Conservation (phyloP, 1,139 yeast species). For the Debaryomyces robertsiae region DNA sequence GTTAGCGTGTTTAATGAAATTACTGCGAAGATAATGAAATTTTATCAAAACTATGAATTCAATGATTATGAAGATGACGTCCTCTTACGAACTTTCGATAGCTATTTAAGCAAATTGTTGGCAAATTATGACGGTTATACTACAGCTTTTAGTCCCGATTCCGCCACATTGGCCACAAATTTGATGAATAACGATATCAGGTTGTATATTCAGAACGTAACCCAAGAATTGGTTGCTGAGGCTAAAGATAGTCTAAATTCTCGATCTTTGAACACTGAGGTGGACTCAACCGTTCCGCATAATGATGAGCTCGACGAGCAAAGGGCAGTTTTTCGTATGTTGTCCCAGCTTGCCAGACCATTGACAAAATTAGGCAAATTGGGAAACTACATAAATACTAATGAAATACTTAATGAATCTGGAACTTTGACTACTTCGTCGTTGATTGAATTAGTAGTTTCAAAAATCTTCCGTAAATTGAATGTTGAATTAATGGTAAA, state of each 20-base stretch:
- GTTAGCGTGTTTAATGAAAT: constrained; percentile 29
- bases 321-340: constrained; percentile 18
- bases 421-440: constrained; percentile 8
- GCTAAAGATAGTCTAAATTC: constrained; percentile 17
- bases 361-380: constrained; percentile 30
- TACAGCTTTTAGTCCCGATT: constrained; percentile 5
- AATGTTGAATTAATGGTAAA: constrained; percentile 21
- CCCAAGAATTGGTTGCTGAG: constrained; percentile 24
- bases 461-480: constrained; percentile 23
- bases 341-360: constrained; percentile 21
- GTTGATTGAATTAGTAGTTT: constrained; percentile 18
- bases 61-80: constrained; percentile 18
- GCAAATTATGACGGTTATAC: constrained; percentile 11
- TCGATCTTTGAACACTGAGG: neutral
- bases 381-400: constrained; percentile 30
- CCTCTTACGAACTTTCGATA: constrained; percentile 19
- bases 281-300: constrained; percentile 4
- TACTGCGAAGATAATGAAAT: constrained; percentile 27
- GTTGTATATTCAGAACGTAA: constrained; percentile 26
- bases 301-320: constrained; percentile 21
- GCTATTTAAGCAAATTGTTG: constrained; percentile 15
- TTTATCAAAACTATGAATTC: constrained; percentile 25
- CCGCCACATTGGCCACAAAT: constrained; percentile 1
- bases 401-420: constrained; percentile 12
- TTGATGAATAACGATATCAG: constrained; percentile 27